Base-by-base conservation (phyloP, 176 grass and related monocot species). In the Aegilops sharonensis region DNA sequence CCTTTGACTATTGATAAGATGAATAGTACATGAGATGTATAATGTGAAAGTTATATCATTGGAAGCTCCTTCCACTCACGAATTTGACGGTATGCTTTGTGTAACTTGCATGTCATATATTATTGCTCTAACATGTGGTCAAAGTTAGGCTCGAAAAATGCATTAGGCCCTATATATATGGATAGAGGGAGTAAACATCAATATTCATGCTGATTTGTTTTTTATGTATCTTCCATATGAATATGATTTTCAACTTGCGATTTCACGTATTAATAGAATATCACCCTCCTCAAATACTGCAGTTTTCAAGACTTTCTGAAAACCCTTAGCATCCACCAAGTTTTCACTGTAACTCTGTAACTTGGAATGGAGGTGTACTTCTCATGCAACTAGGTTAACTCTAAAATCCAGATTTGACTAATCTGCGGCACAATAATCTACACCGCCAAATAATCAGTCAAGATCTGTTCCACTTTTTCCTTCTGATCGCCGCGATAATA, bases 151-250 rank as follows among this genome's bases (percentile, higher is more conserved):
- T 40, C 9, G 39, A 40, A 40, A 40, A 40, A 40, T 40, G 39
- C 39, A 40, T 40, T 40, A 40, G 39, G 39, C 39, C 39, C 9
- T 40, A 42, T 42, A 42, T 42, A 42, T 40, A 42, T 42, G 40
- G 40, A 42, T 42, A 42, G 40, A 42, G 40, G 40, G 40, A 42
- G 40, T 42, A 75, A 75, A 50, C 7, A 48, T 75, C 43, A 29
- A 43, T 50, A 17, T 29, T 75, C 72, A 75, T 75, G 43, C 72
- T 75, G 23, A 75, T 50, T 29, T 59, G 20, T 59, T 59, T 57
- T 50, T 75, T 50, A 50, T 29, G 23, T 17, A 75, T 75, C 72
- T 75, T 24, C 72, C 72, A 50, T 29, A 75, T 75, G 43, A 75
- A 75, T 75, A 48, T 75, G 69, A 11, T 37, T 40, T 72, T 42